Base-by-base conservation (phyloP, 371 early-diverging fungal species). In the Zychaea mexicana region DNA sequence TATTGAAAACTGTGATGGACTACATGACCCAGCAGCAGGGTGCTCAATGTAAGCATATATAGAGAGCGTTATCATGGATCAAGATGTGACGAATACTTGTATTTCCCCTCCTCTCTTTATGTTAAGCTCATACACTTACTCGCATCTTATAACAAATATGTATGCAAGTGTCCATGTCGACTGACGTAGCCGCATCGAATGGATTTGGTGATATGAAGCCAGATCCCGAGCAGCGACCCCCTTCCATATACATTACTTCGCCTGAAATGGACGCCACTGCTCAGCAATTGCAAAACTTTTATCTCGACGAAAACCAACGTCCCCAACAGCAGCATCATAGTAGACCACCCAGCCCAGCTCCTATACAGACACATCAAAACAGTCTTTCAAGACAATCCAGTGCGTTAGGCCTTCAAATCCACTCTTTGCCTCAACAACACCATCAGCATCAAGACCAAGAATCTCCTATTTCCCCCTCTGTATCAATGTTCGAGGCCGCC, bases 1-100 rank as follows among this genome's bases (percentile, higher is more conserved):
- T 82, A 56, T 76, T 88, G 71, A 83, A 83, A 65, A 73, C 62
- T 31, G 70, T 87, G 71, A 71, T 82, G 64, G 79, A 82, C 27
- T 79, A 79, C 61, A 74, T 87, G 65, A 74, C 76, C 33, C 70
- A 68, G 46, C 57, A 65, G 21, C 66, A 67, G 17, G 77, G 70
- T n/a, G 76, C 61, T 24, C 79, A 71, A 32, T 67, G 78, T 74
- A 75, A 65, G 64, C 7, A n/a, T n/a, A n/a, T n/a, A n/a, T n/a
- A n/a, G n/a, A n/a, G n/a, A n/a, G n/a, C n/a, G n/a, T n/a, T n/a
- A n/a, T n/a, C n/a, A n/a, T n/a, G n/a, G n/a, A n/a, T n/a, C n/a
- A n/a, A n/a, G n/a, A n/a, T n/a, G n/a, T n/a, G n/a, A n/a, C n/a
- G n/a, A n/a, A n/a, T 38, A 17, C 24, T 22, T 6, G 7, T 38